Conservation (phyloP, 2,329 filamentous ascomycete genomes). For the Penicillium expansum region DNA sequence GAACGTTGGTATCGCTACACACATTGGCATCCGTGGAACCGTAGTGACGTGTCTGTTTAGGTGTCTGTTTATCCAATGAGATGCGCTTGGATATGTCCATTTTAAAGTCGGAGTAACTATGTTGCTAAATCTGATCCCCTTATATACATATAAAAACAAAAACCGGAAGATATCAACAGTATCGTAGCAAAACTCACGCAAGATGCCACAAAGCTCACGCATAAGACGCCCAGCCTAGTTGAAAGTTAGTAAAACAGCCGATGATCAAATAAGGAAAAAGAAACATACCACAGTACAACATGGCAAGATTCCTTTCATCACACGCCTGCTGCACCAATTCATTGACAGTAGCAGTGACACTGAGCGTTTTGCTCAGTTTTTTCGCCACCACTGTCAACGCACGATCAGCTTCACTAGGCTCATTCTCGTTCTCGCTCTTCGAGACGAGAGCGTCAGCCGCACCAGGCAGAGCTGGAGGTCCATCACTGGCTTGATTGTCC, state of each 20-base stretch:
- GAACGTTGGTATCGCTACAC: too few relatives aligned
- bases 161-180: background rate
- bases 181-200: background rate
- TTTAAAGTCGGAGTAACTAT: too few relatives aligned
- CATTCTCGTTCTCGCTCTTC: slow-evolving; percentile 46
- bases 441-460: slow-evolving; percentile 35
- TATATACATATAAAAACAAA: background rate
- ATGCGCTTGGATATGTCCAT: too few relatives aligned
- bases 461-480: slow-evolving; percentile 35
- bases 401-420: slow-evolving; percentile 79
- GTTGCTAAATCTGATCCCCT: background rate
- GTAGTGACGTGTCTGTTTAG: too few relatives aligned
- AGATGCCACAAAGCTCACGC: background rate
- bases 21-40: too few relatives aligned
- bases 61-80: too few relatives aligned
- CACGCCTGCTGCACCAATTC: slow-evolving; percentile 95
- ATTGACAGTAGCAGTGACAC: slow-evolving; percentile 92
- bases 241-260: background rate
- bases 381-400: slow-evolving; percentile 91
- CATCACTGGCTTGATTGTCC: slow-evolving; percentile 48
- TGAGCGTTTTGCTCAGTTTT: slow-evolving; percentile 91
- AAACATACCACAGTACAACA: slow-evolving; percentile 69
- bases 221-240: slow-evolving; percentile 4
- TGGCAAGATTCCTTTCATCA: slow-evolving; percentile 86
- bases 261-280: background rate